Base-by-base conservation (phyloP, 2,329 filamentous ascomycete genomes). In the Diplocarpon mali region DNA sequence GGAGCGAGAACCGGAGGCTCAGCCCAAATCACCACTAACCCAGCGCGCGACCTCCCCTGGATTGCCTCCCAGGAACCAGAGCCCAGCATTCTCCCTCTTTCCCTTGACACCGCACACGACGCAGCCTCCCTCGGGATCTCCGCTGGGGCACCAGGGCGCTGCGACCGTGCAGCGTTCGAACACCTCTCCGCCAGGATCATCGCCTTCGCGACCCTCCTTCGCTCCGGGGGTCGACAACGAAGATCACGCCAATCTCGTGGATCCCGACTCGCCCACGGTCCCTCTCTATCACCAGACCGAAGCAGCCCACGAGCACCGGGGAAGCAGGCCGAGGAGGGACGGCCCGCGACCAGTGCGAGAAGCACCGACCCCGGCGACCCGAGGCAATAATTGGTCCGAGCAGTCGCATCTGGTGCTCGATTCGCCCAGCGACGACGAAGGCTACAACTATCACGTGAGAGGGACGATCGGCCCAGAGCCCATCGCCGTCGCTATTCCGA, bases 101-200 rank as follows among this genome's bases (percentile, higher is more conserved):
- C 51, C 58, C 42, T 35, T 45, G 40, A 39, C 36, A 49, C 45
- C 10, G 50, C 44, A 32, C 30, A 24, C 20, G 20, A 7, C 20
- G 20, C 20, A 3, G 20, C 7, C 20, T 4, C 7, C 20, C 7
- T 3, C 20, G 20, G 20, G 4, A 7, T 24, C 20, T 3, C 20
- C 20, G 4, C 7, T 24, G 20, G 20, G 35, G 35, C 42, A 42
- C 10, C 39, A 34, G 24, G 16, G 37, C 17, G 44, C 50, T 4
- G 16, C 32, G 7, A 38, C 35, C 11, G 53, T 65, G 4, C 52
- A 62, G 15, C 69, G 76, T 24, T 73, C 75, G 2, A 73, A 75
- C 51, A 78, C 76, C 3, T 73, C 72, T 12, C 74, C 75, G 2
- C 70, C 69, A 12, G 59, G 62, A 15, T 57, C 72, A 5, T 74